A percentile compares a stretch with the other conserved stretches of the same genome.
These are phyloP conservation scores for Seminavis robusta DNA, from an alignment of 108 stramenopile genomes.

Conservation along the genomic window DNA sequence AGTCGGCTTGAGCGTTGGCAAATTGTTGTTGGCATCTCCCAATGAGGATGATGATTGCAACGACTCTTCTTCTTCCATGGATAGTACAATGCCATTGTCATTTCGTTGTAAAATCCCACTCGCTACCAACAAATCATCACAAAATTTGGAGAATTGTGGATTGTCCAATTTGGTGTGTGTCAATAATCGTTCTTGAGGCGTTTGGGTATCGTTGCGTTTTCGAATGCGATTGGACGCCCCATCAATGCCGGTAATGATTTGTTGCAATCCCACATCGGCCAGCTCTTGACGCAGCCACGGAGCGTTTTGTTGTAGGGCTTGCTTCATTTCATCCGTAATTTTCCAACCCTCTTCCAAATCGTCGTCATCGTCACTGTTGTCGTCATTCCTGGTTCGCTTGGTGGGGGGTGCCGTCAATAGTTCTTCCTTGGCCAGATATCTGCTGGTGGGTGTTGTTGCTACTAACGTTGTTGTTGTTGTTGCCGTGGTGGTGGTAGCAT, in stretches of 20 bases:
- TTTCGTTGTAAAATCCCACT: slow-evolving; percentile 66
- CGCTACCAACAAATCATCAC: slow-evolving; percentile 58
- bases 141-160: slow-evolving; percentile 60
- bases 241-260: slow-evolving; percentile 47
- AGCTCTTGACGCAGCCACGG: slow-evolving; percentile 77
- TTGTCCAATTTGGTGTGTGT: slow-evolving; percentile 30
- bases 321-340: slow-evolving; percentile 69
- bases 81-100: too few species aligned
- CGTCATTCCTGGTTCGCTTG: background rate
- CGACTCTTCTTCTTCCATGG: too few species aligned
- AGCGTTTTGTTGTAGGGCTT: slow-evolving; percentile 34
- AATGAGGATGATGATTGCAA: too few species aligned
- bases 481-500: background rate
- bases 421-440: too few species aligned
- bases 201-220: slow-evolving; percentile 6
- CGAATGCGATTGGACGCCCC: slow-evolving; percentile 7
- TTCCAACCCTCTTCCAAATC: slow-evolving; percentile 71
- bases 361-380: slow-evolving; percentile 29
- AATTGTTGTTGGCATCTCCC: too few species aligned
- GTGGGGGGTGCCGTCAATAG: background rate
- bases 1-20: too few species aligned
- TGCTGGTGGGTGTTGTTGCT: background rate
- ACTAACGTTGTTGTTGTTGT: background rate
- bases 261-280: slow-evolving; percentile 57
- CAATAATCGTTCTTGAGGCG: slow-evolving; percentile 25